These are phyloP conservation scores for Eucalyptus paniculata DNA, from an alignment of 345 rosid species.

Conservation along the genomic window DNA sequence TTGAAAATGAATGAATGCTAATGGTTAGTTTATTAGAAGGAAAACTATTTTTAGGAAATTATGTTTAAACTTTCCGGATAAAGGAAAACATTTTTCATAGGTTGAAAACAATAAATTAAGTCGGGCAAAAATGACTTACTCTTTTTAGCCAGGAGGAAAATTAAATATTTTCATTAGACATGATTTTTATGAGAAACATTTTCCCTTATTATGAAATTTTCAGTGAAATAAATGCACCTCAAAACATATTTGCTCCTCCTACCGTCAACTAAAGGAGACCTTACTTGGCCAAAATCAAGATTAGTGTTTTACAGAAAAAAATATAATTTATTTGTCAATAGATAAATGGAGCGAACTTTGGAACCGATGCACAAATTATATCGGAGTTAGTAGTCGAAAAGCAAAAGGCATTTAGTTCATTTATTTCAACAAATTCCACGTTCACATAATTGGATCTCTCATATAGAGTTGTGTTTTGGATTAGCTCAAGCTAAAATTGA, in stretches of 20 bases:
- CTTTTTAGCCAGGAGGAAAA: too few relatives aligned
- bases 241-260: not conserved
- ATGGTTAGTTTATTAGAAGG: not conserved
- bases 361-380: not conserved
- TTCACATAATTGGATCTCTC: not conserved
- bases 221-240: not conserved
- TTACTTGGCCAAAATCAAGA: not conserved
- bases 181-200: not conserved
- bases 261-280: not conserved
- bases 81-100: too few relatives aligned
- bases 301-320: not conserved
- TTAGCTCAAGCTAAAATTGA: not conserved
- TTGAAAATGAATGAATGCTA: not conserved
- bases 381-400: not conserved
- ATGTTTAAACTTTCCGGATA: too few relatives aligned
- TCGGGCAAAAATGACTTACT: not conserved
- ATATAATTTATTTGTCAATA: not conserved
- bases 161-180: not conserved
- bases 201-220: not conserved
- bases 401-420: not conserved
- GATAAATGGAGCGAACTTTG: not conserved
- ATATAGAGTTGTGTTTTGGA: not conserved
- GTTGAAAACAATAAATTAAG: too few relatives aligned
- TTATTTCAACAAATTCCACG: not conserved
- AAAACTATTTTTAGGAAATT: not conserved